Base-by-base conservation (phyloP, 1,139 yeast species). In the Pneumocystis carinii region DNA sequence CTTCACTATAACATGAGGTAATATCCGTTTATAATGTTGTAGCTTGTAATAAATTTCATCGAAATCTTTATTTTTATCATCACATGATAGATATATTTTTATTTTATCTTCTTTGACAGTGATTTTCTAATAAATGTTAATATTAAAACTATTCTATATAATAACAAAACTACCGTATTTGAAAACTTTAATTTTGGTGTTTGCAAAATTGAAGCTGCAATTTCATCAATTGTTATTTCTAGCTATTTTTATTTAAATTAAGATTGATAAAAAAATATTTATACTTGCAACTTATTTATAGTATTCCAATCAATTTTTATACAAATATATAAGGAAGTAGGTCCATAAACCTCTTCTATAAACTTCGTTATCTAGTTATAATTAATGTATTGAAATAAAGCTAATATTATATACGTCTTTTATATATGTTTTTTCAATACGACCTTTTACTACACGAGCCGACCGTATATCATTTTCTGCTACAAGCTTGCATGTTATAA, bases 371-470 rank as follows among this genome's bases (percentile, higher is more conserved):
- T 86, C 55, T 48, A 24, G 15, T 24, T 10, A 24, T 10, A 12
- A 24, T 48, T 24, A 48, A 48, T 48, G 19, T 17, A 24, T 48
- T 48, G 32, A 48, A 24, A 48, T 24, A 48, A 12, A 24, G n/a
- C 7, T 10, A 48, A 48, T 24, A 7, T 48, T 48, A 48, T 48
- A 48, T 48, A 48, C 55, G 72, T 94, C 98, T 68, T 85, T 83
- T 66, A 94, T 76, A 65, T 86, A 76, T 0, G 98, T 94, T 77
- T 92, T 94, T 73, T 94, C 99, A 64, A 94, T 83, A 73, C 99
- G 83, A 62, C 99, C 98, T 76, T 94, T 94, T 57, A 94, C 98
- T 69, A 94, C 97, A 75, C 99, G 84, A 0, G 98, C 98, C 37
- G 97, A 97, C 72, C 96, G 86, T 76, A 90, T 97, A 73, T 94